Conservation (phyloP, 176 grass and related monocot species). For the Rhipidocladum racemiflorum region DNA sequence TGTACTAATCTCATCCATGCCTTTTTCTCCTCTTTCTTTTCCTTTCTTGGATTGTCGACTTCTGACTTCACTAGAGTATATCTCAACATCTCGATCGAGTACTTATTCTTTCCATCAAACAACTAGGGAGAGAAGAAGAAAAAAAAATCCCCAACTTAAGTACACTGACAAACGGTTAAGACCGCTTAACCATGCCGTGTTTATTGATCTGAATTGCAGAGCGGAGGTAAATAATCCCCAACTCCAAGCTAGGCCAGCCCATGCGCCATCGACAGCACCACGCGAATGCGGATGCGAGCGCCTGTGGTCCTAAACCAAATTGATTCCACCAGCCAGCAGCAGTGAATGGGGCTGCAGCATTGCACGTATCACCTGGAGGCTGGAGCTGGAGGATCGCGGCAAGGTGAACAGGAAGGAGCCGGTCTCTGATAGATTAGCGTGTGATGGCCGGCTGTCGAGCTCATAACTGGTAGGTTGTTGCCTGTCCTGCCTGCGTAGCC, state of each 20-base stretch:
- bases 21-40: not conserved
- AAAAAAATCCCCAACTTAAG: too few species aligned
- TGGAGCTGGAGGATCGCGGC: not conserved
- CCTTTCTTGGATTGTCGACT: not conserved
- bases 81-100: not conserved
- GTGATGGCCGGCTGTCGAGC: not conserved
- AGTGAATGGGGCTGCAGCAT: not conserved
- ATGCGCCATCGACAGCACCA: not conserved
- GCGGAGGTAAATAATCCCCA: not conserved
- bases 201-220: not conserved
- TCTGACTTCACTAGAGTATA: not conserved
- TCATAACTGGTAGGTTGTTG: not conserved
- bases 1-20: not conserved
- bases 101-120: not conserved
- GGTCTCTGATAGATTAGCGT: not conserved
- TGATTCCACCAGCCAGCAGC: not conserved
- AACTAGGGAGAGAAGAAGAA: not conserved
- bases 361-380: slow-evolving; percentile 28
- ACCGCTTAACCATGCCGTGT: not conserved
- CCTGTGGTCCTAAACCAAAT: slow-evolving; percentile 18
- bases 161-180: not conserved
- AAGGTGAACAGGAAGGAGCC: not conserved
- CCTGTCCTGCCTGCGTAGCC: slow-evolving; percentile 1
- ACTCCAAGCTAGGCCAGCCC: not conserved
- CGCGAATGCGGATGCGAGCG: not conserved